These are phyloP conservation scores for Pascua sp. DNA, from an alignment of 1,284 basidiomycete species.

Conservation along the genomic window DNA sequence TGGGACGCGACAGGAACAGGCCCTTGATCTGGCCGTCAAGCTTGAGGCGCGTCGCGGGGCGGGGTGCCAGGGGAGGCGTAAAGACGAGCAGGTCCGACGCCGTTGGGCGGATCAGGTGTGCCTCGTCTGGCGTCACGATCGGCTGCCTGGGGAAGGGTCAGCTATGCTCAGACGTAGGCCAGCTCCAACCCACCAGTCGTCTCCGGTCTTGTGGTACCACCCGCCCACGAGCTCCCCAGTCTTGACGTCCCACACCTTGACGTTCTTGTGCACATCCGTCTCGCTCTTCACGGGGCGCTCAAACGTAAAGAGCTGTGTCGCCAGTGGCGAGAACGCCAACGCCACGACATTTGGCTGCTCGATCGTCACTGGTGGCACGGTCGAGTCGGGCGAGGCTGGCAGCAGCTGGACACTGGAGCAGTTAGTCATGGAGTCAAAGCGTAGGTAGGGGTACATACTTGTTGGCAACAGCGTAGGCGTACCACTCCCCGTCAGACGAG, in stretches of 20 bases:
- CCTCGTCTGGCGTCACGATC: slow-evolving; percentile 87
- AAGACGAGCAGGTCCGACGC: slow-evolving; percentile 79
- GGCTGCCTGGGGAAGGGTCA: slow-evolving; percentile 57
- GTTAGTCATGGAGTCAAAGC: not conserved
- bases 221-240: slow-evolving; percentile 41
- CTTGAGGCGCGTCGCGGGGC: slow-evolving; percentile 37
- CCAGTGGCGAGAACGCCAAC: slow-evolving; percentile 85
- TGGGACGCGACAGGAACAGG: slow-evolving; percentile 41
- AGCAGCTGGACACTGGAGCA: slow-evolving; percentile 37
- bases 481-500: slow-evolving; percentile 80
- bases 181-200: slow-evolving; percentile 40
- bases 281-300: slow-evolving; percentile 61
- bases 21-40: slow-evolving; percentile 44
- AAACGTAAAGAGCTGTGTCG: slow-evolving; percentile 90
- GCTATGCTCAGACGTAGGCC: slow-evolving; percentile 47
- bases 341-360: slow-evolving; percentile 69
- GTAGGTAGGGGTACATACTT: slow-evolving; percentile 54
- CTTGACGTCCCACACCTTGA: slow-evolving; percentile 44
- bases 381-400: slow-evolving; percentile 29
- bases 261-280: slow-evolving; percentile 47
- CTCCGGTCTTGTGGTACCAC: slow-evolving; percentile 46
- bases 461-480: slow-evolving; percentile 74
- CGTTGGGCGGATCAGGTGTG: slow-evolving; percentile 69
- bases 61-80: slow-evolving; percentile 37
- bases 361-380: slow-evolving; percentile 26